Evolutionary conservation across 352 stramenopile genomes (phyloP), one percentile per base, ranked within the genome.

Genomic region (Globisporangium spinosum): DNA sequence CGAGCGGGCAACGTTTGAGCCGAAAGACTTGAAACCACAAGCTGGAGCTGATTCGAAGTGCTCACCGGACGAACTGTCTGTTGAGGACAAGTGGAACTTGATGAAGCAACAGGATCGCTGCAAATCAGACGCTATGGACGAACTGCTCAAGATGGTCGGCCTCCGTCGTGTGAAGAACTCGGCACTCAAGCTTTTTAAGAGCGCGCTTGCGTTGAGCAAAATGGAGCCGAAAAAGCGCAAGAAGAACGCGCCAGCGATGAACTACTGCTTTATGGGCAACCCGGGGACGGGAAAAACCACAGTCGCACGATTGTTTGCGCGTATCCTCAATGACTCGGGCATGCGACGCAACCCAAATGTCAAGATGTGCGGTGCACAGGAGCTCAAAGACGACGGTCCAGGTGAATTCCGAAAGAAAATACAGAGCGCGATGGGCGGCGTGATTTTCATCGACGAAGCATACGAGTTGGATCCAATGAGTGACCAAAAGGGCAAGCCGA

Each of bases 401-500:
- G 71, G 79, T 8, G 80, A 91, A 32, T 96, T 97, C 62, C 80
- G 84, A 1, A 73, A 94, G 67, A 82, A 93, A 27, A 77, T 98
- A 7, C 40, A 85, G 38, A 68, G 72, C 6, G 82, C 88, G 0
- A 80, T 79, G 49, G 93, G 89, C 13, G 93, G 92, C 35, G 87
- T 97, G 15, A 70, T 98, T 13, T 98, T 98, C 63, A 95, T 98
- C 29, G 94, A 98, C 59, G 94, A 98, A 70, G 91, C 91, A 47
- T 98, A 98, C 64, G 84, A 95, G 35, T 62, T 98, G 45, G 89
- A 98, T 47, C 92, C 91, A 3, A 70, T 81, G 7, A 75, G 71
- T 6, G 87, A 96, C 55, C 77, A 78, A 23, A 94, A 91, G 54
- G 91, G 89, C 0, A 92, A 86, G 56, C 78, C 90, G 8, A 94